Evolutionary conservation across 192 early-diverging fungal genomes (phyloP).

Genomic region (Rhizoclosmatium sp.): DNA sequence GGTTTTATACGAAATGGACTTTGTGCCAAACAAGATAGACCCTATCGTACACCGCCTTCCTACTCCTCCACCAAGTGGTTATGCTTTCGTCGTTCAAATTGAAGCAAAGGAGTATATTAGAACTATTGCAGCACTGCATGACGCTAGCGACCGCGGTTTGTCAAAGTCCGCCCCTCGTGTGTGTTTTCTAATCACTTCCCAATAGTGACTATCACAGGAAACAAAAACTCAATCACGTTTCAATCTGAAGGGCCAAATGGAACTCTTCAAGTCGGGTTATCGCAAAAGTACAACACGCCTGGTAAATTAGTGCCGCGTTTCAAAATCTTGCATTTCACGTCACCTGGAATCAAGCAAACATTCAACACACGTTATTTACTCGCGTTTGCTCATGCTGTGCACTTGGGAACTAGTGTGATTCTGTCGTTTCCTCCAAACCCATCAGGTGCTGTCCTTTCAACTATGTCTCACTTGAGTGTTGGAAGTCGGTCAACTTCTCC

Average conservation of each 20-base stretch:
- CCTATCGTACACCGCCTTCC: conserved; percentile 40
- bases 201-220: conserved; percentile 42
- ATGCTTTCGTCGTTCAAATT: conserved; percentile 45
- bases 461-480: neutral
- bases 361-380: conserved; percentile 47
- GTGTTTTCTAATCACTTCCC: neutral
- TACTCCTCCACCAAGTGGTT: conserved; percentile 26
- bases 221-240: conserved; percentile 50
- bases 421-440: conserved; percentile 41
- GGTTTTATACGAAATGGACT: conserved; percentile 52
- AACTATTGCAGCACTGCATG: conserved; percentile 42
- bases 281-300: conserved; percentile 40
- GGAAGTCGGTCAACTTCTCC: conserved; percentile 19
- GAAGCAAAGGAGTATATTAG: conserved; percentile 43
- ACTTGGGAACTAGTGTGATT: conserved; percentile 40
- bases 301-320: conserved; percentile 37
- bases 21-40: conserved; percentile 44
- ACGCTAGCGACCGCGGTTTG: conserved; percentile 45
- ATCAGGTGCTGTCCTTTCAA: neutral
- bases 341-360: conserved; percentile 30
- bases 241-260: conserved; percentile 38
- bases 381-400: conserved; percentile 42
- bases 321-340: conserved; percentile 38
- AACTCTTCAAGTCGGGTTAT: conserved; percentile 49
- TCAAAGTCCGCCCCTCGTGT: neutral